phyloP scores from a whole-genome alignment of 768 basidiomycete species.

The Boletus sensibilis region DNA sequence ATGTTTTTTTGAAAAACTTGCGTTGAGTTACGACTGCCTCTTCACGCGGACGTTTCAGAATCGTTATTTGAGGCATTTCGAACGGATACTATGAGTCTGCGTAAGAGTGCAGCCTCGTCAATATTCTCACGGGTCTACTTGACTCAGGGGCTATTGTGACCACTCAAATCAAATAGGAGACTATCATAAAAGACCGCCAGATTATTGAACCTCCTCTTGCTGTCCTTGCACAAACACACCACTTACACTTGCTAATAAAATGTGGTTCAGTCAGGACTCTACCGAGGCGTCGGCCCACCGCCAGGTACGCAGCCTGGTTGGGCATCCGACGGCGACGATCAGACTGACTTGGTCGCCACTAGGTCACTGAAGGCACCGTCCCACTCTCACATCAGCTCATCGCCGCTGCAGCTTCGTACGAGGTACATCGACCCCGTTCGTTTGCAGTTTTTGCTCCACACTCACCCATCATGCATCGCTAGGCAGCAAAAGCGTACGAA shows the following conservation, averaged over 20 bases:
- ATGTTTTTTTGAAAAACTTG: slow-evolving; percentile 96
- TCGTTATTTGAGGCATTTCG: slow-evolving; percentile 59
- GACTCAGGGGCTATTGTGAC: background rate
- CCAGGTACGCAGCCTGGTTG: slow-evolving; percentile 1
- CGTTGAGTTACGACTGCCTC: slow-evolving; percentile 79
- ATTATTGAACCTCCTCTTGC: background rate
- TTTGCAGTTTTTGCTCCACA: background rate
- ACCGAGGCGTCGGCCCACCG: slow-evolving; percentile 24
- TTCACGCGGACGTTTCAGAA: slow-evolving; percentile 65
- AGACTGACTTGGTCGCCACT: background rate
- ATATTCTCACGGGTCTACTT: slow-evolving; percentile 8
- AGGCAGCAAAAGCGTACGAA: slow-evolving; percentile 34
- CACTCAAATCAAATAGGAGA: background rate
- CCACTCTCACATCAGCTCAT: slow-evolving; percentile 29
- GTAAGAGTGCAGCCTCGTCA: too few relatives aligned
- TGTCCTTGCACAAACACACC: background rate
- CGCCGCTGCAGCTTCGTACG: slow-evolving; percentile 30
- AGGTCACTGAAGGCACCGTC: slow-evolving; percentile 16
- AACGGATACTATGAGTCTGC: background rate
- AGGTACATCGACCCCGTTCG: slow-evolving; percentile 1
- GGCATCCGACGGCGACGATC: background rate
- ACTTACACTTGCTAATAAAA: background rate
- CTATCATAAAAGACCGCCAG: too few relatives aligned
- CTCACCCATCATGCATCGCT: background rate
- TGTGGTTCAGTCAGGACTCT: slow-evolving; percentile 27